Base-by-base conservation (phyloP, 1,284 basidiomycete species). In the Ustilago lituana region DNA sequence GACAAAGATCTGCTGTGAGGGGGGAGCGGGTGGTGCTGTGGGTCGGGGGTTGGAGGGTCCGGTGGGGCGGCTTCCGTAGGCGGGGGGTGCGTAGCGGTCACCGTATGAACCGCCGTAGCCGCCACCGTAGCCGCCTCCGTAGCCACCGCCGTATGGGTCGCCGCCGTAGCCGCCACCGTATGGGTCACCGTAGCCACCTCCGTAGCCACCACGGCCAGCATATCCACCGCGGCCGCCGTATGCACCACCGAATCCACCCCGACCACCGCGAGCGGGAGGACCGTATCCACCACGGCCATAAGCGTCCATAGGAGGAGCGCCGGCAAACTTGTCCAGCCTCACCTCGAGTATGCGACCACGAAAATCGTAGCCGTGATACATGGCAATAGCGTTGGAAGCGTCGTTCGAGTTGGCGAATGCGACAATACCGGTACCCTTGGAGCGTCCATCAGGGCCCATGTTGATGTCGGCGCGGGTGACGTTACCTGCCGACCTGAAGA, bases 1-100 rank as follows among this genome's bases (percentile, higher is more conserved):
- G 75, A 97, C 94, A 87, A 94, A 92, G 79, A 98, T 97, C 85
- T 98, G 95, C 82, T 93, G 91, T 79, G 90, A 93, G 1, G 94
- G 94, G 74, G 94, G 89, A 1, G 90, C 85, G 8, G 75, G 71
- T 20, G 71, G 55, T 19, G 43, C 53, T 1, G 41, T 29, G 17
- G 69, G 32, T 19, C 58, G 58, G 8, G 64, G 35, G 12, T 11
- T 45, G 11, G 50, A 39, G 19, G 61, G 50, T 5, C 50, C 55
- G 10, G 46, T 33, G 19, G 61, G 40, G 19, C 61, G 56, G 6
- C 64, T 72, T 2, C 56, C 36, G 45, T 47, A 38, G 0, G 33
- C 52, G 23, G 40, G 23, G 10, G 54, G 36, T 20, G 37, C 60
- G 33, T 57, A 50, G 1, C 61, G 61, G 29, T 64, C 61, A 20